Evolutionary conservation across 192 early-diverging fungal genomes (phyloP), one percentile per base, ranked within the genome.

Genomic region (Dissophora globulifera): DNA sequence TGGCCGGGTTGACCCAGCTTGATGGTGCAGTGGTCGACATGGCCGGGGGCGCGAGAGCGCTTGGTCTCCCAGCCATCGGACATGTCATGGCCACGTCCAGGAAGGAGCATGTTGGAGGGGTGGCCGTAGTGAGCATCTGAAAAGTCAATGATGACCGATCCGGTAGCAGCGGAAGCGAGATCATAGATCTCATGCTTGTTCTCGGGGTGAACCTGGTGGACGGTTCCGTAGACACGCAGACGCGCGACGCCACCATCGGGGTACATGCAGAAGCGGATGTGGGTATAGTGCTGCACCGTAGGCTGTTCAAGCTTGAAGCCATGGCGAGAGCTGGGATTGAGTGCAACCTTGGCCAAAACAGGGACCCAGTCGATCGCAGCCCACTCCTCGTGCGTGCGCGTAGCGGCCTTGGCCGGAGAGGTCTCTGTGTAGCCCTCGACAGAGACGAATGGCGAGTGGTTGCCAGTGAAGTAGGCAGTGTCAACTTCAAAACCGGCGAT

Each of bases 51-150:
- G 59, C 96, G 88, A 48, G 93, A 94, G 53, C 91, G 87, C 57
- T 84, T 84, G 16, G 94, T 96, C 80, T 98, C 95, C 96, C 96
- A 98, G 35, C 96, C 96, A 56, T 94, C 95, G 32, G 87, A 87
- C 93, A 95, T 94, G 50, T 90, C 89, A 50, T 81, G 83, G 26
- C 93, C 92, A 76, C 93, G 89, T 7, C 91, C 89, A 19, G 90
- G 90, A 32, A 93, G 83, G 52, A 98, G 76, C 57, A 98, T 71
- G 75, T 94, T 92, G 61, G 88, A 88, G 13, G 87, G 89, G 65
- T 85, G 85, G 58, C 92, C 92, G 69, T 91, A 96, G 75, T 96
- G 93, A 52, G 93, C 87, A 83, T 98, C 91, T 30, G 84, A 89
- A 62, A 85, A 86, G 11, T 83, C 82, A 16, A 90, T 88, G 1